These are phyloP conservation scores for Aquilaria agallochum DNA, from an alignment of 441 rosid species.

Conservation along the genomic window DNA sequence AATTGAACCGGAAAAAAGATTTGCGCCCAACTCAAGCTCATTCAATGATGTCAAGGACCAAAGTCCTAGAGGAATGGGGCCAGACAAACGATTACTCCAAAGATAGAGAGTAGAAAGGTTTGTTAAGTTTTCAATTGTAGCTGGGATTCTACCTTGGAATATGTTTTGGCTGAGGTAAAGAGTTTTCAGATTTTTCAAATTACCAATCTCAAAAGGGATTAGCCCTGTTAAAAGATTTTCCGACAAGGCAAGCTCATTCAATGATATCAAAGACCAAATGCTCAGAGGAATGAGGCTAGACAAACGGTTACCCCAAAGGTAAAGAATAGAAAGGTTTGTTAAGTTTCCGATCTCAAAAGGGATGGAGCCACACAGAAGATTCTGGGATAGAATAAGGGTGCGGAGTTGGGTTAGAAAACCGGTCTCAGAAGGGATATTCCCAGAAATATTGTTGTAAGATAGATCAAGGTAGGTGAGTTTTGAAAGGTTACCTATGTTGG, in stretches of 20 bases:
- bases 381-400: constrained; percentile 14
- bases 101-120: neutral
- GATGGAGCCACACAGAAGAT: constrained; percentile 19
- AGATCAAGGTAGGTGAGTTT: constrained; percentile 3
- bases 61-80: constrained; percentile 17
- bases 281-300: constrained; percentile 15
- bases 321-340: constrained; percentile 10
- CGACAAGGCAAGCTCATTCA: constrained; percentile 13
- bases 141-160: too few relatives aligned
- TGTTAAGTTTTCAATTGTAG: too few relatives aligned
- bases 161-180: too few relatives aligned
- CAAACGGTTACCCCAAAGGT: constrained; percentile 4
- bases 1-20: too few relatives aligned
- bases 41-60: neutral
- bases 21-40: constrained; percentile 17
- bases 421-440: constrained; percentile 17
- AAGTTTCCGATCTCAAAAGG: constrained; percentile 20
- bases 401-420: neutral
- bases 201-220: constrained; percentile 23
- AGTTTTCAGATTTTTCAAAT: too few relatives aligned
- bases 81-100: constrained; percentile 16
- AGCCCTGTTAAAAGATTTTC: constrained; percentile 25
- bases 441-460: constrained; percentile 13
- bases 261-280: constrained; percentile 9
- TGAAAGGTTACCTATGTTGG: neutral